phyloP scores from a whole-genome alignment of 768 basidiomycete genomes.

The Tylopilus balloui region DNA sequence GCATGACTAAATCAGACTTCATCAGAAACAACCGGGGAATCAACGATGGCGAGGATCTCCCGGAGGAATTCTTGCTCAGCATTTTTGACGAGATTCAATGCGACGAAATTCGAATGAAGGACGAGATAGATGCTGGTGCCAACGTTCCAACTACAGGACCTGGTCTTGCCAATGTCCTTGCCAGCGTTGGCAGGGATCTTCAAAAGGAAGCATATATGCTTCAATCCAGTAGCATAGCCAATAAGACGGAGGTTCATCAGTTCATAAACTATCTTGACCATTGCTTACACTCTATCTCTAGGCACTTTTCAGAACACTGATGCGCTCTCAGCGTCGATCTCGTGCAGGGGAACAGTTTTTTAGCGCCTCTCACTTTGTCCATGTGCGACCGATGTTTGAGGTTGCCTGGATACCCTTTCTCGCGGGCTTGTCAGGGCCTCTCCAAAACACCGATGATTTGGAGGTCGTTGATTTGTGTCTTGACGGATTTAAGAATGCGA shows the following conservation, averaged over 20 bases:
- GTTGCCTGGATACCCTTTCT: slow-evolving; percentile 99
- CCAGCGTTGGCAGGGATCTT: slow-evolving; percentile 87
- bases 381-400: slow-evolving; percentile 98
- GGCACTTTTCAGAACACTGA: slow-evolving; percentile 91
- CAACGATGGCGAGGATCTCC: slow-evolving; percentile 85
- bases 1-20: slow-evolving; percentile 92
- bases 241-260: slow-evolving; percentile 80
- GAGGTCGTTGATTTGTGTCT: slow-evolving; percentile 89
- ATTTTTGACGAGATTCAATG: slow-evolving; percentile 89
- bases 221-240: slow-evolving; percentile 94
- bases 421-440: slow-evolving; percentile 88
- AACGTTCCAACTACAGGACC: slow-evolving; percentile 46
- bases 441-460: slow-evolving; percentile 93
- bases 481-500: slow-evolving; percentile 96
- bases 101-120: slow-evolving; percentile 99
- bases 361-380: slow-evolving; percentile 93
- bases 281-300: slow-evolving; percentile 27
- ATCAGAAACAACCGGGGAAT: slow-evolving; percentile 95
- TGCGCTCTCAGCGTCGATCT: slow-evolving; percentile 84
- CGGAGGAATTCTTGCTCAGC: slow-evolving; percentile 71
- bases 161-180: slow-evolving; percentile 77
- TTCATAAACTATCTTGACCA: neutral
- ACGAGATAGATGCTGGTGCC: slow-evolving; percentile 71
- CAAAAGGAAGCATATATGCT: slow-evolving; percentile 95
- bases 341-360: slow-evolving; percentile 85